Evolutionary conservation across 176 grass and related monocot species (phyloP).

Genomic region (Luzula sylvatica): DNA sequence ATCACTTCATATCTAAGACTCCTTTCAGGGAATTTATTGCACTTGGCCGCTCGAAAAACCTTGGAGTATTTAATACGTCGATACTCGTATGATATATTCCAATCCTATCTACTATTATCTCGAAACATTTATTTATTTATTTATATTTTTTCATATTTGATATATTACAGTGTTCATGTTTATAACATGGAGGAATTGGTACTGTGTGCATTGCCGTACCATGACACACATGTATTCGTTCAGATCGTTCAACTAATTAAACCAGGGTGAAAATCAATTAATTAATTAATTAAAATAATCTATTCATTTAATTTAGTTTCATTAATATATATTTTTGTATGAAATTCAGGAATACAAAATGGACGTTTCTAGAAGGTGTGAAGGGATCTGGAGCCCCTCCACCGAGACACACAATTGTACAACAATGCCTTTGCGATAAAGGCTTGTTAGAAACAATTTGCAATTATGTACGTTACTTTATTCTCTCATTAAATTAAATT

Average conservation of each 20-base stretch:
- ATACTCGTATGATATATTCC: slow-evolving; percentile 46
- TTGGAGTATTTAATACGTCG: slow-evolving; percentile 81
- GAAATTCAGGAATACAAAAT: slow-evolving; percentile 68
- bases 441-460: slow-evolving; percentile 70
- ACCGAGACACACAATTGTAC: slow-evolving; percentile 69
- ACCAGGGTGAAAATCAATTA: slow-evolving; percentile 38
- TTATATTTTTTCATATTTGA: slow-evolving; percentile 6
- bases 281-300: too few relatives aligned
- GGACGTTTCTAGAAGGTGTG: slow-evolving; percentile 72
- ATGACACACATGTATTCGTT: slow-evolving; percentile 80
- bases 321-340: slow-evolving; percentile 16
- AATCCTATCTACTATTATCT: too few relatives aligned
- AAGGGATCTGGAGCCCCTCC: slow-evolving; percentile 66
- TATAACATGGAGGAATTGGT: slow-evolving; percentile 82
- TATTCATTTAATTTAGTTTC: too few relatives aligned
- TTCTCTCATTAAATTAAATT: not conserved
- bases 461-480: slow-evolving; percentile 53
- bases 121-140: slow-evolving; percentile 2
- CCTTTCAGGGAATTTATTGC: slow-evolving; percentile 63
- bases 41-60: slow-evolving; percentile 57
- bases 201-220: slow-evolving; percentile 62
- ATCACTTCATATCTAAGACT: slow-evolving; percentile 64
- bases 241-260: slow-evolving; percentile 77
- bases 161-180: slow-evolving; percentile 78
- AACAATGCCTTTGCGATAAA: slow-evolving; percentile 82